Evolutionary conservation across 257 asterid species (phyloP).

Genomic region (Datura wrightii): DNA sequence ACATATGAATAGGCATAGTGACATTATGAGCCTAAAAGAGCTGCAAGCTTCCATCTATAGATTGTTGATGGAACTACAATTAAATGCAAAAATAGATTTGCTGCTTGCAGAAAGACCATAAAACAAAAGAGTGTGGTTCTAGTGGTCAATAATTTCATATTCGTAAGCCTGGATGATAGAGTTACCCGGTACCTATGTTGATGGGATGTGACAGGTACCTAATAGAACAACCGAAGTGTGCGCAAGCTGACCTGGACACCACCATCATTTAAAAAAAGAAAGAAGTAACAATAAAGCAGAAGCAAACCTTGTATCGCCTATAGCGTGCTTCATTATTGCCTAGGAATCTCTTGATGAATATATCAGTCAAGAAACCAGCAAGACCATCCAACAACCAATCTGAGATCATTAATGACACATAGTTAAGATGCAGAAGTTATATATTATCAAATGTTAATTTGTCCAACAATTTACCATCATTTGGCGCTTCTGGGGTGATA

Average conservation of each 20-base stretch:
- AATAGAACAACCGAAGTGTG: not conserved
- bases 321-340: slow-evolving; percentile 99
- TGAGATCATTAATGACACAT: slow-evolving; percentile 47
- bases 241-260: not conserved
- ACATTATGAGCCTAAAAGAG: not conserved
- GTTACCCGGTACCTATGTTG: not conserved
- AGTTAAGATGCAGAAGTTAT: slow-evolving; percentile 38
- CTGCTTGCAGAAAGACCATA: not conserved
- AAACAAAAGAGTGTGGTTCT: not conserved
- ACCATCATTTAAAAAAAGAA: not conserved
- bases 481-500: slow-evolving; percentile 86
- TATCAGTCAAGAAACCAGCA: slow-evolving; percentile 92
- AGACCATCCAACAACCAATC: slow-evolving; percentile 99
- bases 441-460: slow-evolving; percentile 13
- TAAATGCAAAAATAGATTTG: slow-evolving; percentile 12
- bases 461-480: slow-evolving; percentile 58
- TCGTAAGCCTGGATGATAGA: not conserved
- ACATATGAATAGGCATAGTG: slow-evolving; percentile 5
- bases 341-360: slow-evolving; percentile 76
- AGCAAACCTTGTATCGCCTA: slow-evolving; percentile 91
- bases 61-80: not conserved
- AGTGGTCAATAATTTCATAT: not conserved
- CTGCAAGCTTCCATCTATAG: slow-evolving; percentile 21
- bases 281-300: not conserved
- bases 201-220: not conserved